A percentile compares a stretch with the other conserved stretches of the same genome.
phyloP scores from a whole-genome alignment of 768 basidiomycete species.

The Tylopilus sp. region DNA sequence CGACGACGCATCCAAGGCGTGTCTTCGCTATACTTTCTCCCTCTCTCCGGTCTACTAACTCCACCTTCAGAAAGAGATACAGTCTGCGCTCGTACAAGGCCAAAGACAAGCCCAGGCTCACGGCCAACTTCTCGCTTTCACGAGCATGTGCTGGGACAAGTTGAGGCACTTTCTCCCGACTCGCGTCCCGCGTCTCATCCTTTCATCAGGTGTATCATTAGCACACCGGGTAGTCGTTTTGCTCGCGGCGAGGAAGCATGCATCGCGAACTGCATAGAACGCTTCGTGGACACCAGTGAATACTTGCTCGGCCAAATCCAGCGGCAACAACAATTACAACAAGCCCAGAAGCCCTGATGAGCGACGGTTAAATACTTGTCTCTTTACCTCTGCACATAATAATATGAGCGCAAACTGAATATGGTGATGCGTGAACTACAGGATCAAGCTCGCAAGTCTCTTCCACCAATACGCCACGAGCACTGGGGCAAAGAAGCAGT shows the following conservation, averaged over 20 bases:
- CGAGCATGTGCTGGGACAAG: constrained; percentile 92
- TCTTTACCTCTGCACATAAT: constrained; percentile 6
- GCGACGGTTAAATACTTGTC: neutral
- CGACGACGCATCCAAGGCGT: constrained; percentile 75
- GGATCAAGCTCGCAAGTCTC: constrained; percentile 28
- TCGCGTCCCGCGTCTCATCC: constrained; percentile 3
- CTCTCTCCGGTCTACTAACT: constrained; percentile 3
- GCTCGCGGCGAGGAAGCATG: constrained; percentile 78
- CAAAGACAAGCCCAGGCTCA: constrained; percentile 80
- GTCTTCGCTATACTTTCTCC: neutral
- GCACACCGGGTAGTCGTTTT: constrained; percentile 74
- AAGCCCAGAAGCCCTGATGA: constrained; percentile 22
- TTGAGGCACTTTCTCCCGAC: constrained; percentile 35
- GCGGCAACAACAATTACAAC: constrained; percentile 48
- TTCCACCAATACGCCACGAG: constrained; percentile 48
- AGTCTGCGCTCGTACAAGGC: constrained; percentile 73
- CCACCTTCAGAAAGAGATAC: constrained; percentile 70
- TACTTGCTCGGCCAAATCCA: constrained; percentile 72
- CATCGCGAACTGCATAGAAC: constrained; percentile 84
- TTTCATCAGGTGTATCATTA: constrained; percentile 67
- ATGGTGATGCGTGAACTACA: constrained; percentile 10
- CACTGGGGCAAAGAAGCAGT: constrained; percentile 67
- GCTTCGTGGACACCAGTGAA: constrained; percentile 85
- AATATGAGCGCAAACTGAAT: constrained; percentile 4
- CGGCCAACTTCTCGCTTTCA: constrained; percentile 70